A percentile compares a stretch with the other conserved stretches of the same genome.
phyloP scores from a whole-genome alignment of 768 basidiomycete genomes.

The Chalciporus sphaerocephalus region DNA sequence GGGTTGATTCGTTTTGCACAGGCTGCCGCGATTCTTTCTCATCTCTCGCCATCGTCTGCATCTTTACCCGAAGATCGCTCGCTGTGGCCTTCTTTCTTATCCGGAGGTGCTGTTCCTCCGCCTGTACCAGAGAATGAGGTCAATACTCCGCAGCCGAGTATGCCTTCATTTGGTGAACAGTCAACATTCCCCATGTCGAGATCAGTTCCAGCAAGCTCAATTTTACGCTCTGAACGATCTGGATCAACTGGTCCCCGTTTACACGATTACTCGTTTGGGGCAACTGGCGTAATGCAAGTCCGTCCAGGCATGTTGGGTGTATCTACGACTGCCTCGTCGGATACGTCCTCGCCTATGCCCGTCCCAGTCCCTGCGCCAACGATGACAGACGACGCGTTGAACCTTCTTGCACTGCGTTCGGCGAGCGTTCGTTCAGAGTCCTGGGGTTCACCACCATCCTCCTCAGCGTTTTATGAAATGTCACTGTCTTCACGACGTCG shows the following conservation, averaged over 20 bases:
- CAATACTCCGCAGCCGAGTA: constrained; percentile 14
- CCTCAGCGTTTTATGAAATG: constrained; percentile 24
- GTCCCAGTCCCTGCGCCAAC: constrained; percentile 33
- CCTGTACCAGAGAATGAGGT: constrained; percentile 28
- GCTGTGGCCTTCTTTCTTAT: constrained; percentile 83
- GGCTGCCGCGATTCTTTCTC: constrained; percentile 94
- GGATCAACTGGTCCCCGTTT: constrained; percentile 52
- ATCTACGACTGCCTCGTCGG: constrained; percentile 21
- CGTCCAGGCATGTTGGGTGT: constrained; percentile 53
- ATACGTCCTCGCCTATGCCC: neutral
- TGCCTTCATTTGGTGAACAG: constrained; percentile 14
- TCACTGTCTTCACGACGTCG: constrained; percentile 2
- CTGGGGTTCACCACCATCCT: constrained; percentile 32
- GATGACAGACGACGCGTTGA: constrained; percentile 25
- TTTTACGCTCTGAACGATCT: constrained; percentile 20
- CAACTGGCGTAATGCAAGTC: constrained; percentile 50
- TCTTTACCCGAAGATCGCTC: constrained; percentile 92
- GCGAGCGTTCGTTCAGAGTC: constrained; percentile 28
- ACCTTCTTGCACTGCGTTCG: constrained; percentile 21
- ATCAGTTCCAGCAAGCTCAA: constrained; percentile 45
- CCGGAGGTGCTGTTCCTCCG: constrained; percentile 62
- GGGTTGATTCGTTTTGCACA: constrained; percentile 28
- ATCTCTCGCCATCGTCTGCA: constrained; percentile 62
- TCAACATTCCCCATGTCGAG: constrained; percentile 38
- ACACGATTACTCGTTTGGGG: constrained; percentile 56